Conservation (phyloP, 768 basidiomycete species). For the Rhodotorula graminis region DNA sequence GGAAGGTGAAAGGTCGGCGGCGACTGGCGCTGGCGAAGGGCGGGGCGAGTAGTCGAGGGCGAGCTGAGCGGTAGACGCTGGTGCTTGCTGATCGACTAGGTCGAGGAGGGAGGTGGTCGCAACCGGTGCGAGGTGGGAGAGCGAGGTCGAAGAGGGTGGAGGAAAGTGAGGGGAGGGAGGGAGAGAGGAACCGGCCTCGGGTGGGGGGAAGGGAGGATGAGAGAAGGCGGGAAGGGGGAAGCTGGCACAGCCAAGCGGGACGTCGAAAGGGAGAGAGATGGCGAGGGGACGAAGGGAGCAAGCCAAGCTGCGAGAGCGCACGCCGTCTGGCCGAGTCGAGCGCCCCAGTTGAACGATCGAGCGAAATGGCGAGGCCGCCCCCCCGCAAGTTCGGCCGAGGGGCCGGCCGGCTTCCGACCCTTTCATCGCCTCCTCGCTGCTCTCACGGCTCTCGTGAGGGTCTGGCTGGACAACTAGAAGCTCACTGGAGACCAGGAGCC, state of each 20-base stretch:
- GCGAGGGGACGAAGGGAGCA: not conserved
- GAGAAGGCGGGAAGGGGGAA: not conserved
- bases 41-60: not conserved
- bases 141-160: not conserved
- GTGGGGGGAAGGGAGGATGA: not conserved
- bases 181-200: conserved; percentile 28
- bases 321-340: not conserved
- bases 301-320: not conserved
- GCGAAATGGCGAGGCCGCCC: no score
- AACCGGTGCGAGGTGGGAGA: conserved; percentile 10
- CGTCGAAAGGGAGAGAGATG: conserved; percentile 12
- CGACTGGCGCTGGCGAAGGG: conserved; percentile 18
- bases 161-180: conserved; percentile 13
- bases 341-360: conserved; percentile 12
- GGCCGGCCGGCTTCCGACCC: no score
- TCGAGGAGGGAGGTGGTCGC: not conserved
- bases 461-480: no score
- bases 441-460: no score
- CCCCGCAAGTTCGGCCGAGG: no score
- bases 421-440: no score
- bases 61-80: not conserved
- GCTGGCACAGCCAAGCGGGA: not conserved
- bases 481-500: no score
- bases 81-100: not conserved
- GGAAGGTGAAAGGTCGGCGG: not conserved